Evolutionary conservation across 352 stramenopile genomes (phyloP), one percentile per base, ranked within the genome.

Genomic region (Pythium monospermum): DNA sequence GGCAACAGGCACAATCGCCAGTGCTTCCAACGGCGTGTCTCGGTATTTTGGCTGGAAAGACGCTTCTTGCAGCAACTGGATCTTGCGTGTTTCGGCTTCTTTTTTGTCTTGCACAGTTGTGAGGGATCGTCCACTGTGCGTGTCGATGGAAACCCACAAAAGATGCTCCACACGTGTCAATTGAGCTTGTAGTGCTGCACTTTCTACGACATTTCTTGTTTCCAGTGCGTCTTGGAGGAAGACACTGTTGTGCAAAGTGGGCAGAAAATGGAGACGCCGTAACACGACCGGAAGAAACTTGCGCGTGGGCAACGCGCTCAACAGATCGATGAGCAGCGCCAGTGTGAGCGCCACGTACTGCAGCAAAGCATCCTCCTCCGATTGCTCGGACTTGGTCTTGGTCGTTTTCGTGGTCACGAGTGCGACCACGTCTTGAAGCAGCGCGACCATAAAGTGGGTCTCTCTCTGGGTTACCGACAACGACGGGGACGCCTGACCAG

Each of bases 241-340:
- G 13, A 48, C 30, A 42, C 76, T 85, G 11, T 64, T 64, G 4
- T 62, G 59, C 19, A 85, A 61, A 10, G 40, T 35, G 16, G 69
- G 59, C 2, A 77, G 33, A 23, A 96, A 45, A 42, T 92, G 87
- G 25, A 61, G 45, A 41, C 87, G 76, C 2, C 82, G 64, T 31
- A 96, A 48, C 33, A 95, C 59, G 13, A 69, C 67, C 33, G 75
- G 57, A 11, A 96, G 59, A 37, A 94, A 96, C 32, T 85, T 82
- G n/a, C 91, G 84, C 19, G 91, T 97, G n/a, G 89, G 78, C 2
- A 95, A 61, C 59, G 96, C 85, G 22, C 58, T 74, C 42, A 98
- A 66, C 8, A 98, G 61, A 36, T 98, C 89, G 23, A 76, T 80
- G 31, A 96, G 49, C 30, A 97, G 65, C 38, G 80, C 78, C 49